phyloP scores from a whole-genome alignment of 169 alveolate species.

The Plasmodium adleri region DNA sequence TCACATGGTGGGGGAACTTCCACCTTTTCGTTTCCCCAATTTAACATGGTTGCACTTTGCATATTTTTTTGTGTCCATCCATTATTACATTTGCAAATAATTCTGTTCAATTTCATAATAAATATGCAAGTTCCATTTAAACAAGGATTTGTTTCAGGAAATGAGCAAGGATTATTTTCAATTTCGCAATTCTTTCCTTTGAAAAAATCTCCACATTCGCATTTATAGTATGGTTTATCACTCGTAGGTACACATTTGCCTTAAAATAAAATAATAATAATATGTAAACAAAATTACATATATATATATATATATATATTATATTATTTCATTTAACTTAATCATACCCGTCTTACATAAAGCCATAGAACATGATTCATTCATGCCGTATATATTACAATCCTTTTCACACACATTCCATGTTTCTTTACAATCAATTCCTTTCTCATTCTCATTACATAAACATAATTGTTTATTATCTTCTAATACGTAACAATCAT shows the following conservation, averaged over 20 bases:
- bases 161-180: conserved; percentile 86
- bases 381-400: conserved; percentile 38
- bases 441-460: conserved; percentile 70
- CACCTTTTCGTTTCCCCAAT: conserved; percentile 83
- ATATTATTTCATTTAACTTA: too few species aligned
- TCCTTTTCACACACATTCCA: conserved; percentile 75
- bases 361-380: conserved; percentile 47
- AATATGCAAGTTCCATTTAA: conserved; percentile 83
- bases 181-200: conserved; percentile 85
- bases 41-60: conserved; percentile 76
- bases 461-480: conserved; percentile 43
- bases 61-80: conserved; percentile 84
- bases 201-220: conserved; percentile 87
- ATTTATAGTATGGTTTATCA: conserved; percentile 79
- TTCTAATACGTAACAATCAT: conserved; percentile 25
- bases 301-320: background rate
- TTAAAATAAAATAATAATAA: conserved; percentile 3
- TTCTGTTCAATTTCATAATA: conserved; percentile 81
- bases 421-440: conserved; percentile 44
- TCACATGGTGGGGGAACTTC: conserved; percentile 85
- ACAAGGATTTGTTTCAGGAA: conserved; percentile 83
- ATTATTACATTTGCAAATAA: conserved; percentile 83
- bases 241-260: conserved; percentile 79
- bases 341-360: conserved; percentile 50
- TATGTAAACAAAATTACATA: background rate